Percentiles rank a stretch among this genome's conserved stretches.
Evolutionary conservation across 495 filamentous ascomycete genomes (phyloP).

Genomic region (Penicillium antarcticum): DNA sequence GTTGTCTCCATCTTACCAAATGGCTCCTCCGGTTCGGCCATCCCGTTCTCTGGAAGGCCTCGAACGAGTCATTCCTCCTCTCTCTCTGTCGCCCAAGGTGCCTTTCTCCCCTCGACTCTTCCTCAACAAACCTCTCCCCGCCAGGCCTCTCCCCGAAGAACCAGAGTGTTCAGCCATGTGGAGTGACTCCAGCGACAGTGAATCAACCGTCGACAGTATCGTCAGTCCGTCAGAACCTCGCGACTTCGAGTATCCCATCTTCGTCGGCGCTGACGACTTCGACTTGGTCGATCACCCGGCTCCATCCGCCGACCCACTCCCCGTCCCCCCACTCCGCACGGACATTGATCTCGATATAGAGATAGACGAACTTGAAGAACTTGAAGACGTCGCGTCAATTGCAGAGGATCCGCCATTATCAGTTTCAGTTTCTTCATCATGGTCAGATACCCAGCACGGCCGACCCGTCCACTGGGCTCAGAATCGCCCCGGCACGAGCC

Average conservation of each 20-base stretch:
- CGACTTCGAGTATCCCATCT: slow-evolving; percentile 35
- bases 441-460: slow-evolving; percentile 27
- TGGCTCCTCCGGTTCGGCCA: slow-evolving; percentile 35
- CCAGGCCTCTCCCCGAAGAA: slow-evolving; percentile 23
- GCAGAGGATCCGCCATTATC: not conserved
- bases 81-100: slow-evolving; percentile 14
- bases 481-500: slow-evolving; percentile 30
- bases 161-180: slow-evolving; percentile 27
- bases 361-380: not conserved
- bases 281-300: slow-evolving; percentile 21
- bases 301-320: slow-evolving; percentile 15
- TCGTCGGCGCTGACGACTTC: slow-evolving; percentile 35
- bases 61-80: slow-evolving; percentile 38
- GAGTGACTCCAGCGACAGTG: slow-evolving; percentile 29
- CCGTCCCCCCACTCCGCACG: slow-evolving; percentile 13
- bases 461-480: slow-evolving; percentile 22
- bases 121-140: slow-evolving; percentile 39
- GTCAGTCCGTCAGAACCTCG: slow-evolving; percentile 26
- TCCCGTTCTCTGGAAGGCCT: slow-evolving; percentile 44
- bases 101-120: slow-evolving; percentile 21
- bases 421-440: slow-evolving; percentile 9
- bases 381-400: too few species aligned
- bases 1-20: slow-evolving; percentile 21
- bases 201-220: slow-evolving; percentile 28
- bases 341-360: too few species aligned